Evolutionary conservation across 2,329 filamentous ascomycete species (phyloP).

Genomic region (Fusarium equiseti): DNA sequence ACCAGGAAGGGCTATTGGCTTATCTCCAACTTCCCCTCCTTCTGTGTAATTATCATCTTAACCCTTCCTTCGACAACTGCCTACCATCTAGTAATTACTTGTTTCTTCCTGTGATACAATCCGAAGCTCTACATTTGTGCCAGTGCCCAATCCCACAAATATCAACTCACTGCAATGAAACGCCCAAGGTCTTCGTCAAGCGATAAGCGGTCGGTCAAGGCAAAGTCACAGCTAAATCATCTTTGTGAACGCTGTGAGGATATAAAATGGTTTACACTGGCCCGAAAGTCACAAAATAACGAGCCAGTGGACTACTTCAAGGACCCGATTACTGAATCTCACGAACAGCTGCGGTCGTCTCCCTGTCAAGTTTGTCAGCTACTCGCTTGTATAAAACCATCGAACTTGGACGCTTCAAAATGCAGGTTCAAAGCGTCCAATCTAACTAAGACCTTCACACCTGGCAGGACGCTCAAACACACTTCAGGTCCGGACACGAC

Average conservation of each 20-base stretch:
- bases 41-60: neutral
- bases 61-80: neutral
- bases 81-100: fast-evolving
- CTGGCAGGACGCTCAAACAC: fast-evolving
- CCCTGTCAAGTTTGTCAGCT: too few relatives aligned
- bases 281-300: fast-evolving
- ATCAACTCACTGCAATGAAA: too few relatives aligned
- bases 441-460: too few relatives aligned
- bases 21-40: neutral
- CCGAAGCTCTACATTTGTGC: fast-evolving
- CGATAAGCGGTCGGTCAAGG: too few relatives aligned
- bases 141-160: too few relatives aligned
- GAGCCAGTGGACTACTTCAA: too few relatives aligned
- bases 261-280: too few relatives aligned
- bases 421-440: too few relatives aligned
- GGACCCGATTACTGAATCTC: fast-evolving
- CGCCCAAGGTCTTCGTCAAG: fast-evolving
- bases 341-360: fast-evolving
- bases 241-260: fast-evolving
- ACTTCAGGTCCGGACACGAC: too few relatives aligned
- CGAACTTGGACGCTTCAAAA: fast-evolving
- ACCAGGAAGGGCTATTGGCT: neutral
- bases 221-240: fast-evolving
- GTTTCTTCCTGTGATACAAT: fast-evolving
- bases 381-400: fast-evolving